Evolutionary conservation across 2,329 filamentous ascomycete species (phyloP), one percentile per base, ranked within the genome.

Genomic region (Penicillium sp.): DNA sequence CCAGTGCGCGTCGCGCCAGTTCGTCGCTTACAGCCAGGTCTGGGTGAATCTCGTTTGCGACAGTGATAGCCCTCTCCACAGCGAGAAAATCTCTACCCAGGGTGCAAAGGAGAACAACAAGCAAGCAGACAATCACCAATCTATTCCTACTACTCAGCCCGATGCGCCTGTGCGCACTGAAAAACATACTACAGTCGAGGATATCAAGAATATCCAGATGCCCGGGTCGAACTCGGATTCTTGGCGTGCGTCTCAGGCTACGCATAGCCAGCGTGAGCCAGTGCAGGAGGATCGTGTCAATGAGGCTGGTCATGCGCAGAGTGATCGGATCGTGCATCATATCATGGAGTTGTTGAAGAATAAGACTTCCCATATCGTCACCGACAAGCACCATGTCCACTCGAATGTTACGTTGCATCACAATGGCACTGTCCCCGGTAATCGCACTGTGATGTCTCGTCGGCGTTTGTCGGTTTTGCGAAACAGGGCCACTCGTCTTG

Each of bases 11-110:
- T 32, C 47, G 20, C 60, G 67, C 18, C 59, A 61, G 6, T 66
- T 70, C n/a, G 54, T 54, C 5, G 61, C 61, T 13, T 69, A 64
- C 43, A 66, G 55, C 40, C 57, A 69, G 50, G 62, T 74, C 6
- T 74, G 71, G 71, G 55, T 70, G 7, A 61, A 60, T 43, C 54
- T 74, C 39, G 60, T 68, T 29, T 74, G 72, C 58, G 57, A 55
- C 10, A 53, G 59, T n/a, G 50, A 50, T 8, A 57, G 45, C 13
- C 52, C 45, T 2, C 13, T 50, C 24, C 48, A 58, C 18, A n/a
- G n/a, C 1, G 26, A 50, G 13, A 55, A 62, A 24, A 50, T 38
- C 7, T 47, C 59, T 3, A 31, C 50, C 1, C 34, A 34, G 5
- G 11, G n/a, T 18, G 22, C 29, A 16, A 18, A 20, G 3, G 18